Evolutionary conservation across 202 grass and related monocot genomes (phyloP).

Genomic region (Zizania palustris): DNA sequence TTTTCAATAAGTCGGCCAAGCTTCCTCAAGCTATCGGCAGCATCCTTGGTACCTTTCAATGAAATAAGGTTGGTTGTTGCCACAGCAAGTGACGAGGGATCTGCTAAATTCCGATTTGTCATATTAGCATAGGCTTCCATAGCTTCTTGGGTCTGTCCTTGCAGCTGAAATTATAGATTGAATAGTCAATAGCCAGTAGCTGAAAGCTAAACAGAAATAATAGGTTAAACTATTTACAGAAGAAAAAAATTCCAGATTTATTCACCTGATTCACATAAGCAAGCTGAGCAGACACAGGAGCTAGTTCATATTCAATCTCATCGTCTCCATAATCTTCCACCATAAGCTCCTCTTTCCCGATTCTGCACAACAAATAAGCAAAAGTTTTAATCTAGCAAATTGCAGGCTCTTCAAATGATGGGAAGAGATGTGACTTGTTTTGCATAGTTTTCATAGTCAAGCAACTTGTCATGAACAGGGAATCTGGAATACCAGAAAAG

Average conservation of each 20-base stretch:
- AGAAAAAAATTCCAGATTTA: constrained; percentile 17
- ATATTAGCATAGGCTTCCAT: constrained; percentile 65
- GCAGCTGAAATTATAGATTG: constrained; percentile 65
- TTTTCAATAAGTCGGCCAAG: constrained; percentile 77
- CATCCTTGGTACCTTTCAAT: constrained; percentile 75
- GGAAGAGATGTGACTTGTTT: background rate
- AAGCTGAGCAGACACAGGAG: constrained; percentile 80
- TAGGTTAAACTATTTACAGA: constrained; percentile 17
- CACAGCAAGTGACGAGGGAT: constrained; percentile 75
- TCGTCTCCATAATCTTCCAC: constrained; percentile 68
- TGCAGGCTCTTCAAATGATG: background rate
- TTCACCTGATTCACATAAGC: constrained; percentile 82
- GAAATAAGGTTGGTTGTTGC: constrained; percentile 87
- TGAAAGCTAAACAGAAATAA: constrained; percentile 35
- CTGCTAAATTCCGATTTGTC: constrained; percentile 54
- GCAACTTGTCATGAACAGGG: background rate
- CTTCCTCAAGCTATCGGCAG: constrained; percentile 77
- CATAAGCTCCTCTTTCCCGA: constrained; percentile 83
- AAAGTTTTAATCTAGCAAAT: constrained; percentile 25
- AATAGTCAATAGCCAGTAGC: constrained; percentile 39
- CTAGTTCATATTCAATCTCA: constrained; percentile 80
- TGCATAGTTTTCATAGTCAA: constrained; percentile 23
- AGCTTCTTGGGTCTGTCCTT: constrained; percentile 81
- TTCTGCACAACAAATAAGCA: constrained; percentile 53
- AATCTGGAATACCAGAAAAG: constrained; percentile 7